phyloP scores from a whole-genome alignment of 225 moss, liverwort and hornwort genomes.

The Physcomitrium patens region DNA sequence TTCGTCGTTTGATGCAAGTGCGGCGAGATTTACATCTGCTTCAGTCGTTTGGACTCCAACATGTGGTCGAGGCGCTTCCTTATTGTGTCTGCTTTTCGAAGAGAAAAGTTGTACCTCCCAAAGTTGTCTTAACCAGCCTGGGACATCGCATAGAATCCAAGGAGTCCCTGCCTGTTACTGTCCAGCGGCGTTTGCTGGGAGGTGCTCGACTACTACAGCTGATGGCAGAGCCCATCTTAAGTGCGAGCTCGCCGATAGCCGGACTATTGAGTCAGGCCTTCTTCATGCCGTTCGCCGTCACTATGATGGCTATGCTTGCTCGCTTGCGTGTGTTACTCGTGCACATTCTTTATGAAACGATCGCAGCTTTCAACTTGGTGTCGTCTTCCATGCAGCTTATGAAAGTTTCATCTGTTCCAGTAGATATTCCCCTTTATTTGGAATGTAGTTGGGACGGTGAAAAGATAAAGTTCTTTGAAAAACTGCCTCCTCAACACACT shows the following conservation, averaged over 20 bases:
- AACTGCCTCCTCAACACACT: slow-evolving; percentile 33
- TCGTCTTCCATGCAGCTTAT: slow-evolving; percentile 46
- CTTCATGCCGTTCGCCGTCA: slow-evolving; percentile 92
- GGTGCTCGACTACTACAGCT: slow-evolving; percentile 73
- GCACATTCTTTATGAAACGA: slow-evolving; percentile 75
- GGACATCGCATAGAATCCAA: slow-evolving; percentile 33
- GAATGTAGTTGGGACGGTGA: slow-evolving; percentile 60
- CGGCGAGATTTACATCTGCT: slow-evolving; percentile 74
- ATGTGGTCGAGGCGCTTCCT: slow-evolving; percentile 40
- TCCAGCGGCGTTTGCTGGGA: slow-evolving; percentile 61
- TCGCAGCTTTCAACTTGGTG: slow-evolving; percentile 77
- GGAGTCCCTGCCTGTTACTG: slow-evolving; percentile 26
- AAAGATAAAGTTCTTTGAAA: slow-evolving; percentile 49
- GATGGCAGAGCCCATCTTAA: slow-evolving; percentile 74
- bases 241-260: slow-evolving; percentile 63
- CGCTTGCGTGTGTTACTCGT: slow-evolving; percentile 73
- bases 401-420: slow-evolving; percentile 19
- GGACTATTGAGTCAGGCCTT: slow-evolving; percentile 80
- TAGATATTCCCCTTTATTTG: slow-evolving; percentile 41
- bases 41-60: slow-evolving; percentile 42
- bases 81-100: slow-evolving; percentile 40
- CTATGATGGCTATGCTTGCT: slow-evolving; percentile 72
- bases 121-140: slow-evolving; percentile 28
- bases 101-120: slow-evolving; percentile 29
- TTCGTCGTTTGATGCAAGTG: slow-evolving; percentile 78